phyloP scores from a whole-genome alignment of 2,329 filamentous ascomycete genomes.

The Penicillium occitanis region DNA sequence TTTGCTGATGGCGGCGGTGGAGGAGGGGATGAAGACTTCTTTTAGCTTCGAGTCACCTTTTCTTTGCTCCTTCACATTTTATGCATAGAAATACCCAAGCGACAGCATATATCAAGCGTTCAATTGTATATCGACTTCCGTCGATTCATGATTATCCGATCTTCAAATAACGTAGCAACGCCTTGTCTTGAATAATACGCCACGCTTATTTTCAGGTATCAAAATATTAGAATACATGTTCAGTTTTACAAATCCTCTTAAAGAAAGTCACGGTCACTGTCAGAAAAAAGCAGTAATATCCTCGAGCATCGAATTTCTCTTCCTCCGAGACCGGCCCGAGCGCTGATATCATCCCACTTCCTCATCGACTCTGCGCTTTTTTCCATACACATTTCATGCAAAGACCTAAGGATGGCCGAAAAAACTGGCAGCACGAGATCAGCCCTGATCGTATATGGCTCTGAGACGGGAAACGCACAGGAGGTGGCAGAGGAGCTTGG shows the following conservation, averaged over 20 bases:
- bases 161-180: not conserved
- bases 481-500: conserved; percentile 86
- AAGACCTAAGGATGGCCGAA: conserved; percentile 29
- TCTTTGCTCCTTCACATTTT: conserved; percentile 10
- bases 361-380: not conserved
- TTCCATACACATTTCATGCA: not conserved
- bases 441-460: conserved; percentile 81
- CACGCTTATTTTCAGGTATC: not conserved
- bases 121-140: not conserved
- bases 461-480: conserved; percentile 91
- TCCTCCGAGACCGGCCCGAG: conserved; percentile 18
- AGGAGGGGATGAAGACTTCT: conserved; percentile 51
- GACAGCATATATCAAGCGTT: conserved; percentile 5
- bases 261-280: not conserved
- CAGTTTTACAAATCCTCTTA: not conserved
- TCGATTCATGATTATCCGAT: not conserved
- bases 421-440: conserved; percentile 36
- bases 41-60: conserved; percentile 33
- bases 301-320: not conserved
- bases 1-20: conserved; percentile 56
- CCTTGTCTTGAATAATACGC: not conserved
- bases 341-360: not conserved
- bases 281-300: not conserved
- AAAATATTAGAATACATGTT: not conserved
- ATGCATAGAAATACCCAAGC: conserved; percentile 20